Percentiles rank a stretch among this genome's conserved stretches.
Evolutionary conservation across 371 early-diverging fungal genomes (phyloP).

Genomic region (Phascolomyces articulosus): DNA sequence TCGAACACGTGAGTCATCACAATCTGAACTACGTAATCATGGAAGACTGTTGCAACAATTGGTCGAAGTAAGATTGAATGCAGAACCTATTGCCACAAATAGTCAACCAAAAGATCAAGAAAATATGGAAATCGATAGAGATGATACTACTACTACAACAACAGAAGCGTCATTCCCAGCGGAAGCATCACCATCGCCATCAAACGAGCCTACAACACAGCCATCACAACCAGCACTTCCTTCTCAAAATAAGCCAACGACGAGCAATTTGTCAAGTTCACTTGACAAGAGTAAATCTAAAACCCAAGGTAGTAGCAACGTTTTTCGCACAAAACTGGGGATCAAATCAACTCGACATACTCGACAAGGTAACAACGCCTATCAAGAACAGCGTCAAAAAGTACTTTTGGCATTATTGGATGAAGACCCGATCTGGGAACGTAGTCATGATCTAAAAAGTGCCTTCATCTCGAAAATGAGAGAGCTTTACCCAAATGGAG

Average conservation of each 20-base stretch:
- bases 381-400: conserved; percentile 26
- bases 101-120: not conserved
- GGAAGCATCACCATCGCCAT: too few relatives aligned
- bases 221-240: too few relatives aligned
- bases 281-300: too few relatives aligned
- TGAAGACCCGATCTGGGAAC: conserved; percentile 22
- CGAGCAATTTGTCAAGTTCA: too few relatives aligned
- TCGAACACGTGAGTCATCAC: not conserved
- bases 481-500: conserved; percentile 6
- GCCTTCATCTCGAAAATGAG: conserved; percentile 1
- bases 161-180: not conserved
- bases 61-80: not conserved
- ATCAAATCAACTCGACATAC: not conserved
- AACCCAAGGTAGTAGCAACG: too few relatives aligned
- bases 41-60: not conserved
- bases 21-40: not conserved
- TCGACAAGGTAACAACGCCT: conserved; percentile 3
- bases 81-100: too few relatives aligned
- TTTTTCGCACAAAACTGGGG: conserved; percentile 4
- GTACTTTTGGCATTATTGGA: conserved; percentile 19
- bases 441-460: not conserved
- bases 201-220: too few relatives aligned
- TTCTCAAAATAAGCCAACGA: too few relatives aligned
- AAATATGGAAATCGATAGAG: not conserved
- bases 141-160: not conserved